A percentile compares a stretch with the other conserved stretches of the same genome.
Conservation (phyloP, 371 early-diverging fungal genomes). For the Dinochytrium kinnereticum region DNA sequence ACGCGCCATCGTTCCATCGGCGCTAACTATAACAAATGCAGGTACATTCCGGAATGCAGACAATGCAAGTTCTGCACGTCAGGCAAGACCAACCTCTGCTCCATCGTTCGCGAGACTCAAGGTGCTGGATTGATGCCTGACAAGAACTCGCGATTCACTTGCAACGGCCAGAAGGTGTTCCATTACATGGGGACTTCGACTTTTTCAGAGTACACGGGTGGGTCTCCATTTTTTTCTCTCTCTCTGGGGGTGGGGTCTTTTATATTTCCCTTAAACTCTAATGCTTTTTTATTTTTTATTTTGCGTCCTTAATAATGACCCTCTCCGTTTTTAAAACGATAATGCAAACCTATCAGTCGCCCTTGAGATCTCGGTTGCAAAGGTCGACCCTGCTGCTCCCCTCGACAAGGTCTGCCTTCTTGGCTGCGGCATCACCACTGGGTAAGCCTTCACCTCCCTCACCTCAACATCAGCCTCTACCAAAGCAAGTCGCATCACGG, state of each 20-base stretch:
- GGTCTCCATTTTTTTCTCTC: neutral
- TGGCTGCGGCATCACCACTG: conserved; percentile 96
- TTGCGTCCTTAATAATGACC: neutral
- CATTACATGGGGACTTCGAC: conserved; percentile 98
- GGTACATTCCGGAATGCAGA: conserved; percentile 70
- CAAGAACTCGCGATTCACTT: conserved; percentile 88
- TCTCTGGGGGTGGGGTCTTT: neutral
- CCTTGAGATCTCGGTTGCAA: conserved; percentile 89
- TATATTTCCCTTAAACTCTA: too few species aligned
- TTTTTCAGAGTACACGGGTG: conserved; percentile 88
- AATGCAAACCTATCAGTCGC: conserved; percentile 64
- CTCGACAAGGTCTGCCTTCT: conserved; percentile 79
- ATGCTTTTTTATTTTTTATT: neutral
- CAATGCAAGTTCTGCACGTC: conserved; percentile 95
- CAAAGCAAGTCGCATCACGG: too few species aligned
- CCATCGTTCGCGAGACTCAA: conserved; percentile 88
- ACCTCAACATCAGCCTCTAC: too few species aligned
- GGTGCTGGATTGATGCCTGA: conserved; percentile 96
- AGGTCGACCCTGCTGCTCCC: conserved; percentile 76
- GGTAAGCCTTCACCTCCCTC: conserved; percentile 93
- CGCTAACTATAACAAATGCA: neutral
- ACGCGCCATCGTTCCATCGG: neutral
- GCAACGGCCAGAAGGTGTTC: conserved; percentile 79
- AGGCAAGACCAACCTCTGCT: conserved; percentile 96
- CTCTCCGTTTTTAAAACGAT: neutral